These are phyloP conservation scores for Conringia planisiliqua DNA, from an alignment of 345 rosid genomes.

Conservation along the genomic window DNA sequence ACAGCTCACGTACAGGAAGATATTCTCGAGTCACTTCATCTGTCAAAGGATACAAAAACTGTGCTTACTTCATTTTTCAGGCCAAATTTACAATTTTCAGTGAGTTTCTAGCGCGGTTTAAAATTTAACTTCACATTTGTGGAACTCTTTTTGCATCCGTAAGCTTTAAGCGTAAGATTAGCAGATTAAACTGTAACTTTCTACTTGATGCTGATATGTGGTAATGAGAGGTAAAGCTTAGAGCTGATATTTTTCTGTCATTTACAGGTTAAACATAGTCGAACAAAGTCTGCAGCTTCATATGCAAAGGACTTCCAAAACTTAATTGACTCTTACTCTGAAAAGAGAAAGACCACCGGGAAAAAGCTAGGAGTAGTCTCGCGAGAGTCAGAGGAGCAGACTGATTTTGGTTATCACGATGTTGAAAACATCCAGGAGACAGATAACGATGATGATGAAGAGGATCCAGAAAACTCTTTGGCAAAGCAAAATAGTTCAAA, in stretches of 20 bases:
- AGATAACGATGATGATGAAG: conserved; percentile 42
- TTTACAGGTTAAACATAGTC: conserved; percentile 76
- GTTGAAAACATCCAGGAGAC: conserved; percentile 31
- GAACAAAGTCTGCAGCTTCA: conserved; percentile 58
- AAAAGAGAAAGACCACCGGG: conserved; percentile 37
- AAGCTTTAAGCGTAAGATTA: conserved; percentile 1
- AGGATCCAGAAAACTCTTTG: conserved; percentile 15
- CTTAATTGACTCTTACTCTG: conserved; percentile 47
- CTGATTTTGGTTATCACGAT: conserved; percentile 26
- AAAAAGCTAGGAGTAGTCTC: conserved; percentile 28
- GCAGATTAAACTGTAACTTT: background rate
- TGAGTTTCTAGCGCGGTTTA: conserved; percentile 33
- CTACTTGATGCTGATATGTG: background rate
- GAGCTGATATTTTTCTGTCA: conserved; percentile 4
- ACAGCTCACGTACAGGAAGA: conserved; percentile 68
- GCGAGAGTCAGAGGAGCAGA: conserved; percentile 33
- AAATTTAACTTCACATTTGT: background rate
- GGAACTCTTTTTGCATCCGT: background rate
- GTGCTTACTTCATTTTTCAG: conserved; percentile 84
- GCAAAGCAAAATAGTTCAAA: conserved; percentile 33
- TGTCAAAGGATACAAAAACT: conserved; percentile 67
- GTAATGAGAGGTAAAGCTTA: background rate
- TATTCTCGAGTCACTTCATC: conserved; percentile 58
- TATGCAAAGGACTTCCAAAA: conserved; percentile 58
- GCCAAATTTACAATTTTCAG: conserved; percentile 68